These are phyloP conservation scores for Metschnikowia lunata DNA, from an alignment of 805 yeast species.

Conservation along the genomic window DNA sequence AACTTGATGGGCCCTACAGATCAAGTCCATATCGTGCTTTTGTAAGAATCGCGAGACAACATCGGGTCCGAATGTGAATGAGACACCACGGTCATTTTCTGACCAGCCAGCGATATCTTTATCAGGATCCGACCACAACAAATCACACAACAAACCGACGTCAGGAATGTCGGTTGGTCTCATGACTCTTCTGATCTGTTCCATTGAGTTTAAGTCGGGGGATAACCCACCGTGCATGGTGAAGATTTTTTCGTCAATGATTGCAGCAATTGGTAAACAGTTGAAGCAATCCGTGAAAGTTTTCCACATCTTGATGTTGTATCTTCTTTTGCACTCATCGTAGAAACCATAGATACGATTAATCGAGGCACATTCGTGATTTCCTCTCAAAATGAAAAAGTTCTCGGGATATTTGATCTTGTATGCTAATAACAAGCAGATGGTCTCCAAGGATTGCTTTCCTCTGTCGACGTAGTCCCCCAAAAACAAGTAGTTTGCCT, in stretches of 20 bases:
- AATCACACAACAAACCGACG: conserved; percentile 92
- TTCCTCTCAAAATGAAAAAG: conserved; percentile 93
- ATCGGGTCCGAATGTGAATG: conserved; percentile 99
- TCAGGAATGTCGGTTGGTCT: conserved; percentile 99
- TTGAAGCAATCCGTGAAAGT: conserved; percentile 98
- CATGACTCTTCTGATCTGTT: conserved; percentile 97
- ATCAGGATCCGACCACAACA: conserved; percentile 98
- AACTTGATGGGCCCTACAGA: conserved; percentile 98
- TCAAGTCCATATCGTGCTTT: conserved; percentile 96
- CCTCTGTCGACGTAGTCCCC: conserved; percentile 99
- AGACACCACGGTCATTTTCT: conserved; percentile 98
- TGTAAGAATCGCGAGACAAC: conserved; percentile 94
- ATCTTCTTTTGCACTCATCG: conserved; percentile 98
- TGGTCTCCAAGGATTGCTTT: conserved; percentile 93
- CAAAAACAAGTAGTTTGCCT: conserved; percentile 89
- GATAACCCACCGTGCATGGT: conserved; percentile 99
- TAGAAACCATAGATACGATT: conserved; percentile 97
- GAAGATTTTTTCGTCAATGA: conserved; percentile 94
- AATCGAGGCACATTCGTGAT: conserved; percentile 97
- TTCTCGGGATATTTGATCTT: conserved; percentile 98
- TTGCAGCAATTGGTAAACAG: conserved; percentile 97
- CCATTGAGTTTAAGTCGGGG: conserved; percentile 97
- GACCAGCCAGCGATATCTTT: conserved; percentile 98
- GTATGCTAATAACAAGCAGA: conserved; percentile 88
- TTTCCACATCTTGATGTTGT: conserved; percentile 97